phyloP scores from a whole-genome alignment of 2,329 filamentous ascomycete species.

The Pseudogymnoascus sp. region DNA sequence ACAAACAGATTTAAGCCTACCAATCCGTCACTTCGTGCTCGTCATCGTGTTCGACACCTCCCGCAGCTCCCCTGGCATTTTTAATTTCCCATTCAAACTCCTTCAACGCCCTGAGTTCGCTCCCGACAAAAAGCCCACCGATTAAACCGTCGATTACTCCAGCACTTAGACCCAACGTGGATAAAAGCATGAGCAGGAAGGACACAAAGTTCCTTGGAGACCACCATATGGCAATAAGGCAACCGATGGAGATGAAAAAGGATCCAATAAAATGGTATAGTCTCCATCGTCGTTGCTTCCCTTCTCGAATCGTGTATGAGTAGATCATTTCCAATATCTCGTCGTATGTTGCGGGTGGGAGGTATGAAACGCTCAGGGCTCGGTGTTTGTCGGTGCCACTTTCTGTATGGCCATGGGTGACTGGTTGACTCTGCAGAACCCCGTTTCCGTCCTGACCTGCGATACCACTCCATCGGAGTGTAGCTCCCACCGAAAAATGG shows the following conservation, averaged over 20 bases:
- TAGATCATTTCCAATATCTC: conserved; percentile 64
- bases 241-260: conserved; percentile 60
- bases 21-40: conserved; percentile 26
- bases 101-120: conserved; percentile 70
- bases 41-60: conserved; percentile 21
- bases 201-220: conserved; percentile 65
- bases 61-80: conserved; percentile 46
- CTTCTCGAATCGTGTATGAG: conserved; percentile 63
- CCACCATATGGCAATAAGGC: conserved; percentile 81
- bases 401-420: conserved; percentile 18
- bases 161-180: conserved; percentile 65
- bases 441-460: conserved; percentile 18
- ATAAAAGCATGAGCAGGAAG: conserved; percentile 72
- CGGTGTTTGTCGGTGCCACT: conserved; percentile 14
- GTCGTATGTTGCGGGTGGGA: conserved; percentile 51
- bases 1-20: conserved; percentile 14
- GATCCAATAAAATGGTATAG: conserved; percentile 65
- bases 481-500: conserved; percentile 85
- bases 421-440: conserved; percentile 19
- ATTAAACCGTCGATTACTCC: conserved; percentile 81
- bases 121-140: conserved; percentile 76
- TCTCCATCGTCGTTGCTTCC: conserved; percentile 62
- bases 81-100: conserved; percentile 93
- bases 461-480: conserved; percentile 38
- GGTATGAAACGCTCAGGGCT: conserved; percentile 20